These are phyloP conservation scores for Colletotrichum sp. DNA, from an alignment of 2,329 filamentous ascomycete genomes.

Conservation along the genomic window DNA sequence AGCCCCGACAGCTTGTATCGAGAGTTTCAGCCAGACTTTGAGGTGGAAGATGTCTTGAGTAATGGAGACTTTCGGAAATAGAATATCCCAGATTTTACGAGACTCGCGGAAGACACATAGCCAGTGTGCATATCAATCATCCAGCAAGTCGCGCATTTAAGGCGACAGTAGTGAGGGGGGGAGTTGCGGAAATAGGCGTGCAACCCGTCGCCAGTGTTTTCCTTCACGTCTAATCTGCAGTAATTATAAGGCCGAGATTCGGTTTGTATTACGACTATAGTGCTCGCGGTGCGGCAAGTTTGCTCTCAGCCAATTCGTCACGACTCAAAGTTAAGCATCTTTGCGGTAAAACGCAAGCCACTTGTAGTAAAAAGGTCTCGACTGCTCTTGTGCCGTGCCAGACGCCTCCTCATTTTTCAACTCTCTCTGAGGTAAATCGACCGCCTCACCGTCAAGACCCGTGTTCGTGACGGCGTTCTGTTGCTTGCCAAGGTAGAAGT, in stretches of 20 bases:
- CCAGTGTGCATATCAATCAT: not conserved
- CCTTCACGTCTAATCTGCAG: not conserved
- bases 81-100: not conserved
- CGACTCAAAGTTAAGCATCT: accelerated
- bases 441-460: slow-evolving; percentile 33
- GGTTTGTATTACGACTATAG: not conserved
- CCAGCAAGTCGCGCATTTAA: not conserved
- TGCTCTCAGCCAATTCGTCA: too few relatives aligned
- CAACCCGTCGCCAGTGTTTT: not conserved
- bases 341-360: not conserved
- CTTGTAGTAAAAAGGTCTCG: not conserved
- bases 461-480: slow-evolving; percentile 38
- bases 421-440: slow-evolving; percentile 19
- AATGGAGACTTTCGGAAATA: slow-evolving; percentile 20
- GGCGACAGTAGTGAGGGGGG: accelerated
- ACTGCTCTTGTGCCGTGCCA: not conserved
- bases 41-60: slow-evolving; percentile 18
- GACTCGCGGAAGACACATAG: accelerated
- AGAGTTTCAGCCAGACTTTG: slow-evolving; percentile 24
- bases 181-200: too few relatives aligned
- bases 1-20: slow-evolving; percentile 22
- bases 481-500: slow-evolving; percentile 41
- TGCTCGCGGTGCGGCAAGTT: not conserved
- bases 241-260: accelerated
- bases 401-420: not conserved